Base-by-base conservation (phyloP, 768 basidiomycete genomes). In the Tricholoma bakamatsutake region DNA sequence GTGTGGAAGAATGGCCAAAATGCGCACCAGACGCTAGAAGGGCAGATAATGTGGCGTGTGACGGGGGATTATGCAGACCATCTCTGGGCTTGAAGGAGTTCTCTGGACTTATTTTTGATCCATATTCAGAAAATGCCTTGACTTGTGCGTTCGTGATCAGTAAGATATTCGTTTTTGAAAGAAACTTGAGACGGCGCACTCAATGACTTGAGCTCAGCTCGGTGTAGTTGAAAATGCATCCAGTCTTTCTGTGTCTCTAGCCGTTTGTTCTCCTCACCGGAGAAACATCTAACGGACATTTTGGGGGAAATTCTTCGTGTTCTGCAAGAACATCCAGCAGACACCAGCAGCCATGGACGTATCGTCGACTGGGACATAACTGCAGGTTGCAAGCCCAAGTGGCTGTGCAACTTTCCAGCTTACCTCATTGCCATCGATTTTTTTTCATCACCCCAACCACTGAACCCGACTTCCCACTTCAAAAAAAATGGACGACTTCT, bases 1-100 rank as follows among this genome's bases (percentile, higher is more conserved):
- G 82, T 4, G 85, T 79, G 37, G 81, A 80, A 33, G 89, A 81
- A 67, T 98, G 95, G 6, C 97, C 97, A 45, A 98, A 83, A 67
- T 98, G 95, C 13, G 97, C 95, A 24, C 93, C 93, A 12, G 94
- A 79, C 1, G 97, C 95, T 42, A 98, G 75, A 58, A 99, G 84
- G 47, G 94, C 88, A 2, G 95, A 96, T 49, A 93, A 76, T 2
- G 96, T 92, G 52, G 87, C 75, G 57, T 89, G 76, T 46, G 81
- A 72, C 9, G 85, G 77, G 24, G 91, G 88, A 57, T 79, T 79
- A 62, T 84, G 82, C 31, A 92, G 76, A 15, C 74, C 62, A 58
- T 93, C 84, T 57, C 90, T 81, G 1, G 91, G 85, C 68, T 85
- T 84, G 70, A 80, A 94, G 34, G 83, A 76, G 56, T 80, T 89